Percentiles rank a stretch among this genome's conserved stretches.
phyloP scores from a whole-genome alignment of 768 basidiomycete genomes.

The Antrodiella citrinella region DNA sequence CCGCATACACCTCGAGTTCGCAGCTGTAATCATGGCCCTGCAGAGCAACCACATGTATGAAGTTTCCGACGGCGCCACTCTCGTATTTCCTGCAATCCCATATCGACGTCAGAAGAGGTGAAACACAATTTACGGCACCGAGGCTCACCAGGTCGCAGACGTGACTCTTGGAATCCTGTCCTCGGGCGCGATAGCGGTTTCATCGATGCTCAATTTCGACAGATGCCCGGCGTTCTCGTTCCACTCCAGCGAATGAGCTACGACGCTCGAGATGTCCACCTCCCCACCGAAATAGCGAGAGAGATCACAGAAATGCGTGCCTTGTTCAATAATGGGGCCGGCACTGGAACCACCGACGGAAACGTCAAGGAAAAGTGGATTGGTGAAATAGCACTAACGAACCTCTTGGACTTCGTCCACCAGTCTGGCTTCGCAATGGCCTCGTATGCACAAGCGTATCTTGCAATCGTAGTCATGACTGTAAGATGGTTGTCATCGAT shows the following conservation, averaged over 20 bases:
- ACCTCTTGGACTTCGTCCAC: conserved; percentile 92
- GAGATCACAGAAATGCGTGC: conserved; percentile 95
- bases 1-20: conserved; percentile 89
- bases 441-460: conserved; percentile 87
- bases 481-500: conserved; percentile 89
- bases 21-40: conserved; percentile 93
- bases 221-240: conserved; percentile 83
- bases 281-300: conserved; percentile 97
- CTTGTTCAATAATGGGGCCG: conserved; percentile 84
- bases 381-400: background rate
- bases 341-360: conserved; percentile 28
- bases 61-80: conserved; percentile 86
- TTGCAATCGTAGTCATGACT: conserved; percentile 93
- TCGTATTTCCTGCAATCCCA: conserved; percentile 73
- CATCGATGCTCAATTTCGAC: conserved; percentile 76
- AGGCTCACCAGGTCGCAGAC: conserved; percentile 72
- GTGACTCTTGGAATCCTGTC: conserved; percentile 94
- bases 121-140: too few relatives aligned
- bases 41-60: conserved; percentile 84
- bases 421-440: conserved; percentile 76
- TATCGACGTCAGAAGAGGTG: too few relatives aligned
- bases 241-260: conserved; percentile 88
- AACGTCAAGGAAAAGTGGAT: background rate
- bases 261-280: conserved; percentile 74
- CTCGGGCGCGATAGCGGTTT: conserved; percentile 73